These are phyloP conservation scores for Apophysomyces ossiformis DNA, from an alignment of 371 early-diverging fungal species.

Conservation along the genomic window DNA sequence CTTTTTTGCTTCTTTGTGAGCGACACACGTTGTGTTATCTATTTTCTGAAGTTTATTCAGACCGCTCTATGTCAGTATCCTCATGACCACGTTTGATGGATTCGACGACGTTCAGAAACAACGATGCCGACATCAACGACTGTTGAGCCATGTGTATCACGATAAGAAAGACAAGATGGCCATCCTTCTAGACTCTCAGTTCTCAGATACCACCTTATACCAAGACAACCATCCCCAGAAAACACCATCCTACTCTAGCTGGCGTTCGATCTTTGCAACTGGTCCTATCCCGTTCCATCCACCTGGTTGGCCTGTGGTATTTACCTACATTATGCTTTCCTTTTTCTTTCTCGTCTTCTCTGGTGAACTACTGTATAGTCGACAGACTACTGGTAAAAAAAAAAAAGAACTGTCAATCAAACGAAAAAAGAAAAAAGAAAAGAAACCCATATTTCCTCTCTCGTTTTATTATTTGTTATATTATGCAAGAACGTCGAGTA, in stretches of 20 bases:
- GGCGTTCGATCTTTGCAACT: conserved; percentile 17
- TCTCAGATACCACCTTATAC: background rate
- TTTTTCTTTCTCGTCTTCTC: conserved; percentile 27
- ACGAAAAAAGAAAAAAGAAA: too few species aligned
- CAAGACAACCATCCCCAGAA: background rate
- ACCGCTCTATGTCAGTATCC: background rate
- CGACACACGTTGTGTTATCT: background rate
- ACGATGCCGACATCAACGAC: conserved; percentile 3
- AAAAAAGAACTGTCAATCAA: background rate
- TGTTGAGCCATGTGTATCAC: conserved; percentile 11
- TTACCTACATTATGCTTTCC: conserved; percentile 22
- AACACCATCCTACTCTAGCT: conserved; percentile 3
- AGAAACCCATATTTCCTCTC: background rate
- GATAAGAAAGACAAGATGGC: background rate
- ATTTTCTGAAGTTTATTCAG: conserved; percentile 2
- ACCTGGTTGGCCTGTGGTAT: conserved; percentile 23
- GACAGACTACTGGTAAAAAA: conserved; percentile 22
- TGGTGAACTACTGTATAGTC: conserved; percentile 26
- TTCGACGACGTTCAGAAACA: background rate
- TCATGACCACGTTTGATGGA: background rate
- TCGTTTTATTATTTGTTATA: background rate
- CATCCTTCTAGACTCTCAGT: too few species aligned
- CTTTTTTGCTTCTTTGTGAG: conserved; percentile 6
- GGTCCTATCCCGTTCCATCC: conserved; percentile 18
- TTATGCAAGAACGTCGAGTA: too few species aligned